Evolutionary conservation across 2,329 filamentous ascomycete species (phyloP), one percentile per base, ranked within the genome.

Genomic region (Nannizziopsis barbatae): DNA sequence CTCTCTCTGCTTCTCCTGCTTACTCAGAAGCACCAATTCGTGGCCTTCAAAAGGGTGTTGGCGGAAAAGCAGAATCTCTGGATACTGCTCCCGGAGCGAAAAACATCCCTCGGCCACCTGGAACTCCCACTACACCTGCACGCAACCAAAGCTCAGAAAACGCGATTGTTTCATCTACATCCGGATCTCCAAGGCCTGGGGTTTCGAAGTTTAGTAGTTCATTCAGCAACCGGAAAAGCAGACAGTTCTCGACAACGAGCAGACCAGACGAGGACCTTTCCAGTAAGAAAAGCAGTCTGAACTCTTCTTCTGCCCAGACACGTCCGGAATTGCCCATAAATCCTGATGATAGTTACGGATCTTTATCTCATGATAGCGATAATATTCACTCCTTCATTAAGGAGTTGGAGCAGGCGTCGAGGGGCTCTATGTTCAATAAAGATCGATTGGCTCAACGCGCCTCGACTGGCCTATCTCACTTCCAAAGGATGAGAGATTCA

Each of bases 341-440:
- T 52, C 68, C 84, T 53, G 75, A 75, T 20, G 82, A 78, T 8
- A 79, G 75, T 60, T 76, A 72, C 1, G 81, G 78, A 27, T 82
- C 62, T 72, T 81, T 73, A 73, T 85, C 60, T 72, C 85, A 83
- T 0, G 90, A 96, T 57, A 88, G 94, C 58, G 86, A 95, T 58
- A 89, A 92, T 54, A 94, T 98, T 36, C 87, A 86, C 0, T 88
- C 93, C 45, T 98, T 96, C 58, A 70, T 98, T 52, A 93, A 93
- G 59, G 76, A 87, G 53, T 74, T 98, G 5, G 90, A 96, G 52
- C 82, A 27, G 22, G 22, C 80, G 58, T 86, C 86, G 62, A 94
- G 89, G 65, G 90, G 88, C 64, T 85, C 95, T 50, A 81, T 88
- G 53, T 71, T 74, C 41, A 74, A 78, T 12, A 81, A 76, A 57